Percentiles rank a stretch among this genome's conserved stretches.
Evolutionary conservation across 768 basidiomycete genomes (phyloP).

Genomic region (Leccinellum albellum): DNA sequence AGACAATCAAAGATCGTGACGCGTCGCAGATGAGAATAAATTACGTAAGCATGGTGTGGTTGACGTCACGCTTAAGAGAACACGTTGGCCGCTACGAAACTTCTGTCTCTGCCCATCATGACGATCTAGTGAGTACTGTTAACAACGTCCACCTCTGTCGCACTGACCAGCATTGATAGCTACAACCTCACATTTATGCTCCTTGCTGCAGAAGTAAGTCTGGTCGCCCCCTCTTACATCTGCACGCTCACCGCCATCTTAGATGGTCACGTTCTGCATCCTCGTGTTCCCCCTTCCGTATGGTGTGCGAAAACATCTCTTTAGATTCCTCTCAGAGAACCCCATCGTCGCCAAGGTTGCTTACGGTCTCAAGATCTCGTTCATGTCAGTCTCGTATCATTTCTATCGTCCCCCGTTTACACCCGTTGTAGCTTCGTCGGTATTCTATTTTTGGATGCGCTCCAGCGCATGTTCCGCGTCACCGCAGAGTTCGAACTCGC

Average conservation of each 20-base stretch:
- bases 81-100: conserved; percentile 19
- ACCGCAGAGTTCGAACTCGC: conserved; percentile 68
- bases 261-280: conserved; percentile 82
- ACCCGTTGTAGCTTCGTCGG: conserved; percentile 62
- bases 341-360: conserved; percentile 77
- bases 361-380: conserved; percentile 90
- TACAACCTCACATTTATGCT: conserved; percentile 80
- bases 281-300: conserved; percentile 87
- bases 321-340: conserved; percentile 68
- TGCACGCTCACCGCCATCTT: not conserved
- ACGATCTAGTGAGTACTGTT: conserved; percentile 41
- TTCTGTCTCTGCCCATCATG: conserved; percentile 31
- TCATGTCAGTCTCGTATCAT: conserved; percentile 61
- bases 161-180: conserved; percentile 35
- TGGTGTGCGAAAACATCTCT: conserved; percentile 61
- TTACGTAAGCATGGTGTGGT: conserved; percentile 21
- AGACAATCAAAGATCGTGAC: conserved; percentile 7
- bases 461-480: conserved; percentile 88
- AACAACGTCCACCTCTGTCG: too few relatives aligned
- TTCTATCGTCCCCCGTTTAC: conserved; percentile 1
- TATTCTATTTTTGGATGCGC: conserved; percentile 84
- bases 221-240: not conserved
- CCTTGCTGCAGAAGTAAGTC: conserved; percentile 63
- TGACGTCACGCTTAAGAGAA: conserved; percentile 26
- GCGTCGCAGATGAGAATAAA: conserved; percentile 30